Evolutionary conservation across 208 protist genomes (phyloP).

Genomic region (Acanthamoeba castellanii): DNA sequence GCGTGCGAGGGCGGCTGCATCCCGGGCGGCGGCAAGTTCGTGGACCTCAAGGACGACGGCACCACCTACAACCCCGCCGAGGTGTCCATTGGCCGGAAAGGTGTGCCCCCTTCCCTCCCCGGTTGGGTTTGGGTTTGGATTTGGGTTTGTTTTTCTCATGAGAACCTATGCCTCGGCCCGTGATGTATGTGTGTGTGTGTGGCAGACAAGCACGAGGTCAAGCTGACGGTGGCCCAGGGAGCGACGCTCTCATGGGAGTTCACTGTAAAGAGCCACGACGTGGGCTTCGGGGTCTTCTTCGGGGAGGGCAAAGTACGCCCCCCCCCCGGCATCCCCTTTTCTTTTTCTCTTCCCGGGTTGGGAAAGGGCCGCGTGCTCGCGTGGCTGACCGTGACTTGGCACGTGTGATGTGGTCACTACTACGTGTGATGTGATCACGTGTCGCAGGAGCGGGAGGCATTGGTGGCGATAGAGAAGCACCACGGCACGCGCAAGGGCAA

Average conservation of each 20-base stretch:
- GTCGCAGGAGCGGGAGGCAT: background rate
- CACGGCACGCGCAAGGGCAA: background rate
- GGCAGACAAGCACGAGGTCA: constrained; percentile 35
- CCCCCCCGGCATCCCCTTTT: background rate
- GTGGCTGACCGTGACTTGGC: no score
- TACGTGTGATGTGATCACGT: background rate
- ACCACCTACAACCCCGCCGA: constrained; percentile 33
- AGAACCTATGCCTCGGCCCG: no score
- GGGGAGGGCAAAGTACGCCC: background rate
- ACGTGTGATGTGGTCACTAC: no score
- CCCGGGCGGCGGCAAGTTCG: constrained; percentile 41
- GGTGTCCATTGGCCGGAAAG: background rate
- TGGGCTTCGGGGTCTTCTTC: constrained; percentile 49
- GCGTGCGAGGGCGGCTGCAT: constrained; percentile 21
- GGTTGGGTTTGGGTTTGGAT: no score
- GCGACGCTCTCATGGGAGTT: constrained; percentile 52
- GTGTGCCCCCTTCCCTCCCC: background rate
- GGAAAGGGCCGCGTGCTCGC: background rate
- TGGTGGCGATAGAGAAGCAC: background rate
- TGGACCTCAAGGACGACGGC: constrained; percentile 23
- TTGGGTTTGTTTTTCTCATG: no score
- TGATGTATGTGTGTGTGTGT: background rate
- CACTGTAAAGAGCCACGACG: constrained; percentile 32
- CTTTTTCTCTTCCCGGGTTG: no score
- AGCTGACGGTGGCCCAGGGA: background rate